Evolutionary conservation across 768 basidiomycete species (phyloP).

Genomic region (Tephrocybe rancida): DNA sequence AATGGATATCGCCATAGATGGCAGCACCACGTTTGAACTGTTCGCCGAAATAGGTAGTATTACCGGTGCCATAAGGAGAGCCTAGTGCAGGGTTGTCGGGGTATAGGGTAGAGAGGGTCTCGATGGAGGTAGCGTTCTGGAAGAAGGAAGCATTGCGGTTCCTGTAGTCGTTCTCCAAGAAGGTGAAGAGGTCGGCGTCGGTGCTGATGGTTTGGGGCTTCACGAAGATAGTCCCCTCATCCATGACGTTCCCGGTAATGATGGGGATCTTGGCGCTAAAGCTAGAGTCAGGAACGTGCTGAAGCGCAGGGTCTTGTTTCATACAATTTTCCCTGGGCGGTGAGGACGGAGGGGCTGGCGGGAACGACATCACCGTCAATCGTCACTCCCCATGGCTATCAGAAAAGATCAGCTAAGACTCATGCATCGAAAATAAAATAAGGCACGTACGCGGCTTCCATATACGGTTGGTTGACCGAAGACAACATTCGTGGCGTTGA

Average conservation of each 20-base stretch:
- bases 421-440: background rate
- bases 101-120: constrained; percentile 35
- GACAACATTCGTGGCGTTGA: constrained; percentile 18
- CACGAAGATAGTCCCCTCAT: constrained; percentile 22
- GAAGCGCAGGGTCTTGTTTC: background rate
- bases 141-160: constrained; percentile 21
- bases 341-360: constrained; percentile 19
- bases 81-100: constrained; percentile 41
- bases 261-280: constrained; percentile 20
- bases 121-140: constrained; percentile 19
- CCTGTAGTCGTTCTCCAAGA: constrained; percentile 23
- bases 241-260: constrained; percentile 20
- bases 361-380: constrained; percentile 22
- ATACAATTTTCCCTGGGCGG: constrained; percentile 20
- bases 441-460: constrained; percentile 17
- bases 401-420: background rate
- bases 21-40: constrained; percentile 22
- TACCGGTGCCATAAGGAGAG: constrained; percentile 45
- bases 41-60: constrained; percentile 34
- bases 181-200: constrained; percentile 15
- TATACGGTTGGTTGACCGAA: constrained; percentile 17
- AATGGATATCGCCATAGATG: constrained; percentile 22
- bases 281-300: background rate
- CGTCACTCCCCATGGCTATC: constrained; percentile 20
- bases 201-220: constrained; percentile 19